These are phyloP conservation scores for Botryotinia convoluta DNA, from an alignment of 2,329 filamentous ascomycete species.

Conservation along the genomic window DNA sequence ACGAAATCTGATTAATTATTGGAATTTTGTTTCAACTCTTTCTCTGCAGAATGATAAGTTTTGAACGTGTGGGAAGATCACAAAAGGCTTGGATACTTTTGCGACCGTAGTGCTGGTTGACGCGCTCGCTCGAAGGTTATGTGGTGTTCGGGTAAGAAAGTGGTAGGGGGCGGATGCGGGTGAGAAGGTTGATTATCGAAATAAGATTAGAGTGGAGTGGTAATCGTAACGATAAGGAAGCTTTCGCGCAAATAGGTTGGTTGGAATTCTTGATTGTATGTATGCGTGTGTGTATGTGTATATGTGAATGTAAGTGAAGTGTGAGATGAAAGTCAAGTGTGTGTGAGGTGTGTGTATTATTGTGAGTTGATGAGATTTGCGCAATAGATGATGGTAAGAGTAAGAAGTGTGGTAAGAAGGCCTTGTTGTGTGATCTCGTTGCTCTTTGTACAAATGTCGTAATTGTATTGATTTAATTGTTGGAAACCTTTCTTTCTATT, in stretches of 20 bases:
- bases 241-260: slow-evolving; percentile 6
- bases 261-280: not conserved
- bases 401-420: not conserved
- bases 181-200: slow-evolving; percentile 22
- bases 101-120: slow-evolving; percentile 20
- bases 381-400: not conserved
- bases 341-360: not conserved
- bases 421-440: not conserved
- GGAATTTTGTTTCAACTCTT: not conserved
- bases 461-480: not conserved
- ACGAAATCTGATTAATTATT: slow-evolving; percentile 1
- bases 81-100: slow-evolving; percentile 18
- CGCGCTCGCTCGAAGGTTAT: slow-evolving; percentile 18
- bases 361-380: not conserved
- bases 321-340: not conserved
- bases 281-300: not conserved
- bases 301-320: not conserved
- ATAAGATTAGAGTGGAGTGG: slow-evolving; percentile 20
- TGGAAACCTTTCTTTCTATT: slow-evolving; percentile 2
- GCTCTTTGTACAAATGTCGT: not conserved
- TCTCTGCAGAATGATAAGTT: slow-evolving; percentile 2
- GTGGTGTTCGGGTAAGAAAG: slow-evolving; percentile 18
- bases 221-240: slow-evolving; percentile 17
- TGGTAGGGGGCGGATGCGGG: slow-evolving; percentile 18
- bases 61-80: not conserved